A percentile compares a stretch with the other conserved stretches of the same genome.
Conservation (phyloP, 2,329 filamentous ascomycete species). For the Pyrenophora tritici-repentis region DNA sequence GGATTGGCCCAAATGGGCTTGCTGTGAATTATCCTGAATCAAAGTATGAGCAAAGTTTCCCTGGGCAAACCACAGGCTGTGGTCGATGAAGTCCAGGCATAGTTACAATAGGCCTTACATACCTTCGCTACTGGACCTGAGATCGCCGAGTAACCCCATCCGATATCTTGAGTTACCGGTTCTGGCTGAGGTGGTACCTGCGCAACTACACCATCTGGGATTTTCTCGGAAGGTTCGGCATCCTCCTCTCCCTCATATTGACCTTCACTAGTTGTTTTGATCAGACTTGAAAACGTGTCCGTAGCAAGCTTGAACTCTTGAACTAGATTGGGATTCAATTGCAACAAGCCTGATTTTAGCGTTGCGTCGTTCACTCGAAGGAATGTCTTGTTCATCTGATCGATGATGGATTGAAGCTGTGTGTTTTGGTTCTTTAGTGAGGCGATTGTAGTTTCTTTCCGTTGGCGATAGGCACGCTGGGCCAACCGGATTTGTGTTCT, state of each 20-base stretch:
- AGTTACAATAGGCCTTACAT: neutral
- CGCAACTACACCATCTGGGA: conserved; percentile 8
- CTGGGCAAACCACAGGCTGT: neutral
- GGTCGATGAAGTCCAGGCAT: neutral
- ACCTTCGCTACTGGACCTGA: neutral
- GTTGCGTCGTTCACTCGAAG: conserved; percentile 68
- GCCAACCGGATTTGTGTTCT: conserved; percentile 86
- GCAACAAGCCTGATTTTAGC: conserved; percentile 61
- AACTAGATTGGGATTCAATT: conserved; percentile 62
- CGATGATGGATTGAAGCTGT: conserved; percentile 69
- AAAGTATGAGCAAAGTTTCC: neutral
- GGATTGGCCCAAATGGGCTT: conserved; percentile 7
- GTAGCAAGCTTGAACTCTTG: conserved; percentile 62
- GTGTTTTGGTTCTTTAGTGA: conserved; percentile 72
- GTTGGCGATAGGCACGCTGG: conserved; percentile 80
- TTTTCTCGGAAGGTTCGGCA: conserved; percentile 36
- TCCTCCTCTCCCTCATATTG: conserved; percentile 38
- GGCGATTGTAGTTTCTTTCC: conserved; percentile 81
- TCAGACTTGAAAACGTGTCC: conserved; percentile 62
- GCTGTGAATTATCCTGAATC: conserved; percentile 1
- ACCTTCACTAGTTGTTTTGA: conserved; percentile 51
- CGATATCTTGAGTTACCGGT: conserved; percentile 22
- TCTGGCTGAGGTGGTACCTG: conserved; percentile 9
- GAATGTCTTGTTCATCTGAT: conserved; percentile 76
- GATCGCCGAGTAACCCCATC: conserved; percentile 33